phyloP scores from a whole-genome alignment of 805 yeast genomes.

The Jamesozyma lodderae region DNA sequence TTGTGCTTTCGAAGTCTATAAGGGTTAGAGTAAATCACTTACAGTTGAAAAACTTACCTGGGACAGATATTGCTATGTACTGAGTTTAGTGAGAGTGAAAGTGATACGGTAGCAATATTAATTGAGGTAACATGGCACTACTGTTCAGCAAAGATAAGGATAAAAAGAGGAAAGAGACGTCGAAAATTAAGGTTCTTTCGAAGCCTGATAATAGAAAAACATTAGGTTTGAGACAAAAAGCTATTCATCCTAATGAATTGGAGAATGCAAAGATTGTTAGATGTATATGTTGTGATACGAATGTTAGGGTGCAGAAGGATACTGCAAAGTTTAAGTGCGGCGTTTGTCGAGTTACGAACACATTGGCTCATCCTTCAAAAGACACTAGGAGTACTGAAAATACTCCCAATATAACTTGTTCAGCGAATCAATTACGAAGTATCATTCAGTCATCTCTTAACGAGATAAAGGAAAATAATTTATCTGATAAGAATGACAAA shows the following conservation, averaged over 20 bases:
- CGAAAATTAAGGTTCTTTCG: not conserved
- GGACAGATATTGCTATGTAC: too few relatives aligned
- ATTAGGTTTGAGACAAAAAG: not conserved
- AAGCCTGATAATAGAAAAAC: slow-evolving; percentile 1
- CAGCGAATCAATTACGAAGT: slow-evolving; percentile 4
- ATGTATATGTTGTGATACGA: slow-evolving; percentile 43
- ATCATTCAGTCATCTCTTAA: slow-evolving; percentile 5
- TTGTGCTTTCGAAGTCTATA: too few relatives aligned
- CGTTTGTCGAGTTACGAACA: slow-evolving; percentile 45
- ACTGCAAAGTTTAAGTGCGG: slow-evolving; percentile 46
- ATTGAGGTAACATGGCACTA: slow-evolving; percentile 1
- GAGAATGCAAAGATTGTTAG: not conserved
- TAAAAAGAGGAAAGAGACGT: slow-evolving; percentile 4
- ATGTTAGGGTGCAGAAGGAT: slow-evolving; percentile 32
- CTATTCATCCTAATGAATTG: too few relatives aligned
- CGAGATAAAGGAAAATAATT: not conserved
- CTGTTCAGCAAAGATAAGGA: slow-evolving; percentile 3
- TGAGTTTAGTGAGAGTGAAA: too few relatives aligned
- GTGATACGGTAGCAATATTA: not conserved
- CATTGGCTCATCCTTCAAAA: slow-evolving; percentile 5
- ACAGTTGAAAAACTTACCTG: too few relatives aligned
- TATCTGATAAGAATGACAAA: slow-evolving; percentile 4
- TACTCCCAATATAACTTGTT: slow-evolving; percentile 2
- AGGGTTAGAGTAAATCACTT: too few relatives aligned
- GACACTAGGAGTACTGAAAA: not conserved